Evolutionary conservation across 2,329 filamentous ascomycete genomes (phyloP).

Genomic region (Colletotrichum tabaci): DNA sequence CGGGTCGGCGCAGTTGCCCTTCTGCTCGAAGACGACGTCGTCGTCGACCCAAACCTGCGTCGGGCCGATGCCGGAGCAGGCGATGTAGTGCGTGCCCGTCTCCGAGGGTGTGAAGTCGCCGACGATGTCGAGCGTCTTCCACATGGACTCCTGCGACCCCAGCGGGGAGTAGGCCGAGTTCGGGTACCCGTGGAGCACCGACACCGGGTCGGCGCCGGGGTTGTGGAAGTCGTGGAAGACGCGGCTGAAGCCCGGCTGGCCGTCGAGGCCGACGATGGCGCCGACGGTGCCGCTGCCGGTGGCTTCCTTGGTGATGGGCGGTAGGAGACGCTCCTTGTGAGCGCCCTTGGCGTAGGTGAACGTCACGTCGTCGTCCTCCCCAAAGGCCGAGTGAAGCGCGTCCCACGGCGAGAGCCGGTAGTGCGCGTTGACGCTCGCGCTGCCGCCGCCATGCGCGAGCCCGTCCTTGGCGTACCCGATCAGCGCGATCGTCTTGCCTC

Average conservation of each 20-base stretch:
- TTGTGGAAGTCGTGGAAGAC: slow-evolving; percentile 49
- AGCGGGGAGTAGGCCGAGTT: slow-evolving; percentile 47
- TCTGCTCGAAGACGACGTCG: slow-evolving; percentile 51
- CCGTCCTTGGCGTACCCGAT: slow-evolving; percentile 56
- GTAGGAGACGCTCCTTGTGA: slow-evolving; percentile 44
- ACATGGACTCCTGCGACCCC: slow-evolving; percentile 41
- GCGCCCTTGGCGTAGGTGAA: slow-evolving; percentile 48
- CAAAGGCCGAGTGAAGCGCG: slow-evolving; percentile 67
- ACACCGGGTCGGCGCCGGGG: slow-evolving; percentile 44
- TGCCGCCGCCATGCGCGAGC: slow-evolving; percentile 55
- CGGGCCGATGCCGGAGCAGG: slow-evolving; percentile 50
- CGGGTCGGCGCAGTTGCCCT: slow-evolving; percentile 49
- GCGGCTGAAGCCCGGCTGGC: slow-evolving; percentile 51
- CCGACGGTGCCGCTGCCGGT: slow-evolving; percentile 36
- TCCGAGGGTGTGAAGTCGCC: slow-evolving; percentile 51
- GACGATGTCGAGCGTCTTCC: slow-evolving; percentile 49
- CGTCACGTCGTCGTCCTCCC: slow-evolving; percentile 64
- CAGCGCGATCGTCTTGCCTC: slow-evolving; percentile 55
- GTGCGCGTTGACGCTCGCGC: slow-evolving; percentile 56
- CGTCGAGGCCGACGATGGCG: slow-evolving; percentile 50
- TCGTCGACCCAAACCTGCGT: slow-evolving; percentile 51
- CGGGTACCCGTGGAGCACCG: slow-evolving; percentile 46
- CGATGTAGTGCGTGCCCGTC: slow-evolving; percentile 51
- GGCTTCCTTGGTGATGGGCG: slow-evolving; percentile 44
- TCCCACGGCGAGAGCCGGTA: slow-evolving; percentile 68